Evolutionary conservation across 768 basidiomycete species (phyloP).

Genomic region (Russula earlei): DNA sequence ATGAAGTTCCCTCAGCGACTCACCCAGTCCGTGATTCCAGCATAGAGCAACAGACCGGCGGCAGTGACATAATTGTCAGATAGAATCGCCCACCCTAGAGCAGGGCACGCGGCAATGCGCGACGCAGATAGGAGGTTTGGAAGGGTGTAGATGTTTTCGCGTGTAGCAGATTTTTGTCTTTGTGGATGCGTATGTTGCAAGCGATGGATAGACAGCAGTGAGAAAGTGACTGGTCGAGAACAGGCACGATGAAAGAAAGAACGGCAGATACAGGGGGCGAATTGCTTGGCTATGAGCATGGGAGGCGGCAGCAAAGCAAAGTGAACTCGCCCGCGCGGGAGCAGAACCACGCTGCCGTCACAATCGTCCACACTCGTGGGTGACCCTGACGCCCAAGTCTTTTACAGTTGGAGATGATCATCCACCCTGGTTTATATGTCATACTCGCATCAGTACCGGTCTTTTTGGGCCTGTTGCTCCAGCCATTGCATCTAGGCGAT

Average conservation of each 20-base stretch:
- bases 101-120: slow-evolving; percentile 80
- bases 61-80: slow-evolving; percentile 73
- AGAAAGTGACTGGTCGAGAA: neutral
- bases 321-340: too few relatives aligned
- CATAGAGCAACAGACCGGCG: slow-evolving; percentile 76
- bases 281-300: neutral
- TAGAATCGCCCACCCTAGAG: slow-evolving; percentile 85
- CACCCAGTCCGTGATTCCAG: slow-evolving; percentile 89
- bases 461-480: slow-evolving; percentile 3
- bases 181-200: slow-evolving; percentile 7
- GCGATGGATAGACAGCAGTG: neutral
- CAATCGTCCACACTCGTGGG: too few relatives aligned
- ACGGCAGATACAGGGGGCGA: neutral
- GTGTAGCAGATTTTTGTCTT: slow-evolving; percentile 26
- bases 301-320: neutral
- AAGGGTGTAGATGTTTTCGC: slow-evolving; percentile 89
- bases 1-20: neutral
- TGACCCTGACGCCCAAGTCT: too few relatives aligned
- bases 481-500: neutral
- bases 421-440: neutral
- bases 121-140: slow-evolving; percentile 87
- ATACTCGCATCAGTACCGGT: neutral
- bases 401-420: neutral
- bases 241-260: neutral
- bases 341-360: too few relatives aligned